Evolutionary conservation across 352 stramenopile genomes (phyloP), one percentile per base, ranked within the genome.

Genomic region (Phytophthora kernoviae): DNA sequence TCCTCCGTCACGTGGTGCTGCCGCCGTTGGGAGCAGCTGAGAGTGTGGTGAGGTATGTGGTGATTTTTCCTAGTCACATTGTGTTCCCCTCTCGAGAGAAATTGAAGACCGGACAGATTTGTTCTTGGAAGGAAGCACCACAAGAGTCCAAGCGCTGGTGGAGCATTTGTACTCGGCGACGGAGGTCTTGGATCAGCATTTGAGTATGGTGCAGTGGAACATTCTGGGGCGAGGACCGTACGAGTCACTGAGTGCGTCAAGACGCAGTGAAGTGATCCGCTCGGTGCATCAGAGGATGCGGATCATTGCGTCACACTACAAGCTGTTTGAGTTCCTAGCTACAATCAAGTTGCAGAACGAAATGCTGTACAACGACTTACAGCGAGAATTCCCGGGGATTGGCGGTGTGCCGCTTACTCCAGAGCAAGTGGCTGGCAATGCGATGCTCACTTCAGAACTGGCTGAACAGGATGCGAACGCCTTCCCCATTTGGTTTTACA

Each of bases 151-250:
- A 66, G 68, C 74, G 12, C 44, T 93, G 11, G 83, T 94, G 58
- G 85, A 94, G 63, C 78, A 91, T 41, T 74, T 94, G 39, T 94
- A 94, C 65, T 94, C 85, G 34, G 85, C 85, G 15, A 94, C 83
- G 2, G 83, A 92, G 43, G 81, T 91, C 26, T 57, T 94, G 50
- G 85, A 94, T 58, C 81, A 93, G 62, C 83, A 92, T 44, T 82
- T 85, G 71, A 91, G 81, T 34, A 94, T 93, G 83, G 83, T 93
- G 15, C 85, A 94, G 68, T 94, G 85, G 85, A 94, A 94, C 36
- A 93, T 94, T 45, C 53, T 94, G 2, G 85, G 85, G 3, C 65
- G 85, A 45, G 85, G 85, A 2, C 83, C 83, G 5, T 94, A 94
- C 65, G 83, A 89, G 61, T 90, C 81, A 32, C 68, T 94, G n/a